Evolutionary conservation across 202 grass and related monocot genomes (phyloP), one percentile per base, ranked within the genome.

Genomic region (Elaeis oleifera): DNA sequence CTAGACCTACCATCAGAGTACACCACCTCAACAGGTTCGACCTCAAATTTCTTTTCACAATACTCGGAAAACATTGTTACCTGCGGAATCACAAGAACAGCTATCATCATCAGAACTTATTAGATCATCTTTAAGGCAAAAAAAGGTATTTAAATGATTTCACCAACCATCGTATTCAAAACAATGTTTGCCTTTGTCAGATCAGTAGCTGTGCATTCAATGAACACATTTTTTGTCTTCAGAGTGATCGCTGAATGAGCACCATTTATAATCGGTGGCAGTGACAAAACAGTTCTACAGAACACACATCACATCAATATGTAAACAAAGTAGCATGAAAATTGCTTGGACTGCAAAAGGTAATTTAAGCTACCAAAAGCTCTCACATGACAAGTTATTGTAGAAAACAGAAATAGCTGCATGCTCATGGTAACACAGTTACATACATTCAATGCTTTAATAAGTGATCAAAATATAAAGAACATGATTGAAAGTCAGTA

Each of bases 181-280:
- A 99, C 88, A 86, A 99, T 89, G 22, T 94, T 99, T 77, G 88
- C 82, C 75, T 99, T 99, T 23, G 94, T 99, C 75, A 94, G 80
- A 68, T 99, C 85, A 23, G 94, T 99, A 53, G 88, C 85, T 59
- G 94, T 89, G 75, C 94, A 92, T 79, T 99, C 94, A 56, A 99
- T 86, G 64, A 99, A 92, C 16, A 94, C 80, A 71, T 99, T 92
- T 68, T 61, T 89, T 69, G 94, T 99, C 65, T 73, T 64, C 54
- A 99, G 72, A 48, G 77, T 80, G 64, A 99, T 92, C 56, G 94
- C 94, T 74, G 88, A 99, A 75, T 99, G 94, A 24, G 88, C 74
- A 65, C 94, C 77, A 78, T 99, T 99, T 48, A 99, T 99, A 78
- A 99, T 89, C 49, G 94, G 88, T 31, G 85, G 88, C 61, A 99